Base-by-base conservation (phyloP, 1,139 yeast genomes). In the Hanseniaspora uvarum region DNA sequence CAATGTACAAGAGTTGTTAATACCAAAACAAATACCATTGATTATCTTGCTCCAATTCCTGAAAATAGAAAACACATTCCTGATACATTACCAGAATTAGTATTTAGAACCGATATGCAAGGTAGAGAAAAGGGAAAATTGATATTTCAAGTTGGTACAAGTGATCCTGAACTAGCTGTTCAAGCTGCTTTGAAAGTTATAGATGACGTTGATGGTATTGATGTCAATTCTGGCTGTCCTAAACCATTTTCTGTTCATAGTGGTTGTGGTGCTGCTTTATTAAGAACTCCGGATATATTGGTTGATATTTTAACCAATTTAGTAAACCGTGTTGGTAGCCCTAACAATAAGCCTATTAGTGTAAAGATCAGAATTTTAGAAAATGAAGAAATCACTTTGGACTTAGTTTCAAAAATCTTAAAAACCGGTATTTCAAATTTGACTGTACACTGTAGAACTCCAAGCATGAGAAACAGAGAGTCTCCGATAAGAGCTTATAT, bases 221-320 rank as follows among this genome's bases (percentile, higher is more conserved):
- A 92, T 65, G 77, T 92, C 58, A 92, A 92, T 66, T 87, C 96
- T 41, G 98, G 98, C 4, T 92, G 98, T 69, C 98, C 98, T 2
- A 88, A 87, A 64, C 89, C 83, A 57, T 86, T 86, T 62, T 81
- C 88, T 1, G 76, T 87, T 3, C 96, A 88, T 66, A 76, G 94
- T 0, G 98, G 98, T 1, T 92, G 92, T 97, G 98, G 98, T 5
- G 96, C 97, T 3, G 96, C 95, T 0, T 72, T 92, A 48, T 72
- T 92, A 56, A 72, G 77, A 46, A 86, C 89, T 0, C 96, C 97
- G 0, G 95, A 86, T 47, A 69, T 77, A 47, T 72, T 92, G 33
- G 84, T 82, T 60, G 74, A 75, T 19, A 92, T 92, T 36, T 70
- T 92, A 56, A 68, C 69, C 3, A 75, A 76, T 14, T 71, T 92